Conservation (phyloP, 83 land plant species). For the Isoetes engelmannii region DNA sequence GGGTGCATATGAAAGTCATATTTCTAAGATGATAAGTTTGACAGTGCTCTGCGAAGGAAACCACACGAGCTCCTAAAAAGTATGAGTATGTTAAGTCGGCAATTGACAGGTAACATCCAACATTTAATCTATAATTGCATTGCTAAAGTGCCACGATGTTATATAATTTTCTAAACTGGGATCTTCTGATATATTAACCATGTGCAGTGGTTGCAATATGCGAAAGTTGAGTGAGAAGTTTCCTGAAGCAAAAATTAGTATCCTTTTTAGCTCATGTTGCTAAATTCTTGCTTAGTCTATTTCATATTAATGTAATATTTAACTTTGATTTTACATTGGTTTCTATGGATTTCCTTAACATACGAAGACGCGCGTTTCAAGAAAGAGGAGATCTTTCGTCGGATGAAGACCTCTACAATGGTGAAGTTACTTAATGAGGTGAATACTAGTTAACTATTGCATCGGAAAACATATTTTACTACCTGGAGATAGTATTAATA, state of each 20-base stretch:
- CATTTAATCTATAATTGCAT: too few species aligned
- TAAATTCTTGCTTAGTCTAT: neutral
- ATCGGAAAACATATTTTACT: too few species aligned
- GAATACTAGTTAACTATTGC: neutral
- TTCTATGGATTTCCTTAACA: neutral
- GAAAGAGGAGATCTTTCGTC: conserved; percentile 19
- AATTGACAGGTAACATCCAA: conserved; percentile 1
- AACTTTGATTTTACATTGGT: neutral
- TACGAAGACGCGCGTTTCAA: conserved; percentile 20
- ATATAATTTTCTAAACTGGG: neutral
- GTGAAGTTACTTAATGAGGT: conserved; percentile 15
- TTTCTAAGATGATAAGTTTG: too few species aligned
- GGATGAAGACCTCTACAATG: conserved; percentile 14
- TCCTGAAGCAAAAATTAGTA: conserved; percentile 20
- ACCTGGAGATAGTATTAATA: too few species aligned
- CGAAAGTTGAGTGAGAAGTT: conserved; percentile 22
- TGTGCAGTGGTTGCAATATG: conserved; percentile 22
- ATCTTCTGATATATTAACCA: neutral
- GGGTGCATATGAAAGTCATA: too few species aligned
- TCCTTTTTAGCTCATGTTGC: conserved; percentile 12
- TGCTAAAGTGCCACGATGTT: too few species aligned
- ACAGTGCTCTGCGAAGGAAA: neutral
- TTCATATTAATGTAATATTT: neutral
- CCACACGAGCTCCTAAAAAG: neutral
- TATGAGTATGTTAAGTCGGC: neutral